phyloP scores from a whole-genome alignment of 495 filamentous ascomycete species.

The Tetracladium marchalianum region DNA sequence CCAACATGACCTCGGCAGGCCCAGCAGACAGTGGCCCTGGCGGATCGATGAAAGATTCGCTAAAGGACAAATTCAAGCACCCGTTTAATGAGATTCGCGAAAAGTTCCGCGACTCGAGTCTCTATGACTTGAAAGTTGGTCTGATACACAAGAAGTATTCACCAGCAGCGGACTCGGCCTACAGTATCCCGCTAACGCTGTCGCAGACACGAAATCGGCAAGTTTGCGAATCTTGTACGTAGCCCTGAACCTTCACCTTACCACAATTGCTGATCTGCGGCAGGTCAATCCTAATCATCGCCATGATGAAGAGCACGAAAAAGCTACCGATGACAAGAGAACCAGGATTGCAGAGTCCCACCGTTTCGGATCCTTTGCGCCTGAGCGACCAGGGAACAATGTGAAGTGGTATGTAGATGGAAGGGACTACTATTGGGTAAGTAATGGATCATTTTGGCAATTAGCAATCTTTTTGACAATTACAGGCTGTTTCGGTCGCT shows the following conservation, averaged over 20 bases:
- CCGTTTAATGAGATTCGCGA: conserved; percentile 26
- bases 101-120: conserved; percentile 34
- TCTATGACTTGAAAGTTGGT: conserved; percentile 35
- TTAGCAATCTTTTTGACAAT: not conserved
- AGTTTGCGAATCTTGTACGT: conserved; percentile 41
- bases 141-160: conserved; percentile 38
- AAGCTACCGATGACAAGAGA: conserved; percentile 71
- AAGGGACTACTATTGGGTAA: conserved; percentile 79
- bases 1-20: conserved; percentile 13
- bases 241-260: not conserved
- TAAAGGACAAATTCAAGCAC: conserved; percentile 22
- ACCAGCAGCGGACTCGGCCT: not conserved
- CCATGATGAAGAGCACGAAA: conserved; percentile 89
- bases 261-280: not conserved
- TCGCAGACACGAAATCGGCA: conserved; percentile 41
- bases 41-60: conserved; percentile 7
- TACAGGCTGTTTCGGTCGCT: conserved; percentile 65
- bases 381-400: conserved; percentile 71
- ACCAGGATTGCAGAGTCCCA: conserved; percentile 60
- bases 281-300: conserved; percentile 81
- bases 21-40: conserved; percentile 9
- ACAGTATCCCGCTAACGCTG: not conserved
- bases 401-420: conserved; percentile 98
- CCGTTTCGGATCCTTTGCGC: conserved; percentile 81
- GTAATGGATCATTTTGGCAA: conserved; percentile 4